A percentile compares a stretch with the other conserved stretches of the same genome.
Conservation (phyloP, 768 basidiomycete species). For the Solioccasus polychromus region DNA sequence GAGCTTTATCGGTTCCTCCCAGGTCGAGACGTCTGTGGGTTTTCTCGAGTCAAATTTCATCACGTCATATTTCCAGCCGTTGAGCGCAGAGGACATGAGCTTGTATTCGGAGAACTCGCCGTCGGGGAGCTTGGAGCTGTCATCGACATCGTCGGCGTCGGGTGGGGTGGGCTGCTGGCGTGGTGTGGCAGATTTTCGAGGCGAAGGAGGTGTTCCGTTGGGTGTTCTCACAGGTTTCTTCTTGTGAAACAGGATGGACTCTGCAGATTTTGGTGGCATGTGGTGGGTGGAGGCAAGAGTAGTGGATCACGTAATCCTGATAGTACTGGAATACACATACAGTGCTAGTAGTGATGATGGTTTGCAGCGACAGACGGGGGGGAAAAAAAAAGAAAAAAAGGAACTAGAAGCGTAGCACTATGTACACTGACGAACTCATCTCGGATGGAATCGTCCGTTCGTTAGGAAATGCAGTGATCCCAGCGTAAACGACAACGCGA, state of each 20-base stretch:
- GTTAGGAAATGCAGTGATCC: conserved; percentile 24
- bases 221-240: conserved; percentile 43
- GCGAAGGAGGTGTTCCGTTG: conserved; percentile 20
- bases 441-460: conserved; percentile 22
- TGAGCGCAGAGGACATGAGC: conserved; percentile 74
- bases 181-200: conserved; percentile 38
- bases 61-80: conserved; percentile 89
- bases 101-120: conserved; percentile 73
- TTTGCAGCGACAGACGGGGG: conserved; percentile 2
- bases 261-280: conserved; percentile 36
- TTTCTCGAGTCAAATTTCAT: conserved; percentile 87
- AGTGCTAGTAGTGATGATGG: conserved; percentile 17
- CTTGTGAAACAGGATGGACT: conserved; percentile 64
- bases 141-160: conserved; percentile 47
- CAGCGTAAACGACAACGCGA: conserved; percentile 19
- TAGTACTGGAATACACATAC: conserved; percentile 9
- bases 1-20: conserved; percentile 76
- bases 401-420: conserved; percentile 20
- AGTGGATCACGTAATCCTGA: conserved; percentile 26
- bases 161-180: conserved; percentile 40
- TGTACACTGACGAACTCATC: conserved; percentile 28
- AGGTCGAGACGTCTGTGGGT: conserved; percentile 62
- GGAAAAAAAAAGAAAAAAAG: conserved; percentile 2
- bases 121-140: conserved; percentile 55
- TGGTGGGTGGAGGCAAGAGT: not conserved